Conservation (phyloP, 1,139 yeast species). For the Entelexis paramagnoliae region DNA sequence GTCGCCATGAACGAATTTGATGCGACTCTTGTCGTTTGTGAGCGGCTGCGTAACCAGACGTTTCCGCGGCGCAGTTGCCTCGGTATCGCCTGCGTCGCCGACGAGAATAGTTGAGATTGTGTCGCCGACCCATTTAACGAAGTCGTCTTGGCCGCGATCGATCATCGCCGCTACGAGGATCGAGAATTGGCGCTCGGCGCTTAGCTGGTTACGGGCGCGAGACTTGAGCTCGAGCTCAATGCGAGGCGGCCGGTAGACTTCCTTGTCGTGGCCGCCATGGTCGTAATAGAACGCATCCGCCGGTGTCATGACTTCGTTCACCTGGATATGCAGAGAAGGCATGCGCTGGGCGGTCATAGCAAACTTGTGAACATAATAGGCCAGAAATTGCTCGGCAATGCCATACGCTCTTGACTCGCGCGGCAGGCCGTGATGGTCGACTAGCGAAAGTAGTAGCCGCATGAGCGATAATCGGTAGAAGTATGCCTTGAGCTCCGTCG, state of each 20-base stretch:
- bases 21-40: constrained; percentile 16
- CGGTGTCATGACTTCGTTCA: constrained; percentile 51
- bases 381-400: constrained; percentile 57
- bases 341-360: constrained; percentile 42
- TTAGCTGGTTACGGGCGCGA: constrained; percentile 22
- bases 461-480: constrained; percentile 70
- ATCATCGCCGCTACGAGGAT: constrained; percentile 44
- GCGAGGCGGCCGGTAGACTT: constrained; percentile 15
- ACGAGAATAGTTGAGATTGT: constrained; percentile 32
- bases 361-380: constrained; percentile 57
- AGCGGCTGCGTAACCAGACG: constrained; percentile 8
- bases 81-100: constrained; percentile 19
- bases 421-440: constrained; percentile 16
- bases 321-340: constrained; percentile 53
- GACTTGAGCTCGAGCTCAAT: constrained; percentile 24
- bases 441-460: constrained; percentile 34
- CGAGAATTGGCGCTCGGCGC: constrained; percentile 28
- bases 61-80: neutral
- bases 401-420: constrained; percentile 33
- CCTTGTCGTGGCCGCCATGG: constrained; percentile 47
- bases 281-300: constrained; percentile 37
- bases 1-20: constrained; percentile 25
- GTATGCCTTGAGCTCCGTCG: constrained; percentile 49
- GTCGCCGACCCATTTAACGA: constrained; percentile 39
- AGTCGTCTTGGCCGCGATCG: constrained; percentile 37